Conservation (phyloP, 441 rosid species). For the Theobroma grandiflorum region DNA sequence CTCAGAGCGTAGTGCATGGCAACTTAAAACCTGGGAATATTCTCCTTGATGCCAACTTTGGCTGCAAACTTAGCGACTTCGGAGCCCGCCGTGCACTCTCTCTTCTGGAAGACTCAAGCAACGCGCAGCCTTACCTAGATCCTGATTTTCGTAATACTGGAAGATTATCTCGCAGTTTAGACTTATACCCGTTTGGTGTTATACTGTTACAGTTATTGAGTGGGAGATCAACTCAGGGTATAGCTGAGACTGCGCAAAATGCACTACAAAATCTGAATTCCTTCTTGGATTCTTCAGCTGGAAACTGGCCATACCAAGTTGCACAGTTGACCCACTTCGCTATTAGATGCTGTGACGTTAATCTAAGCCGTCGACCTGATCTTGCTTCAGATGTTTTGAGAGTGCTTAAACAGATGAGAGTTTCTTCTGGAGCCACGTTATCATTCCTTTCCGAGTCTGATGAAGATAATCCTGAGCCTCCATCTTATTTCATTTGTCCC, state of each 20-base stretch:
- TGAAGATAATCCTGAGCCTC: constrained; percentile 51
- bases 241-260: constrained; percentile 69
- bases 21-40: constrained; percentile 51
- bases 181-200: constrained; percentile 90
- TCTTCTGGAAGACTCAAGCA: constrained; percentile 24
- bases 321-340: constrained; percentile 65
- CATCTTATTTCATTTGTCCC: constrained; percentile 65
- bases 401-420: constrained; percentile 42
- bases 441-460: constrained; percentile 30
- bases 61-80: constrained; percentile 50
- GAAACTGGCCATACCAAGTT: constrained; percentile 95
- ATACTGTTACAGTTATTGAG: constrained; percentile 79
- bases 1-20: constrained; percentile 44
- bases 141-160: constrained; percentile 75
- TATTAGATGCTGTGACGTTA: constrained; percentile 48
- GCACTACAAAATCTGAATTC: constrained; percentile 59
- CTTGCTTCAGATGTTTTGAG: constrained; percentile 48
- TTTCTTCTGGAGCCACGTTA: constrained; percentile 36
- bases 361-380: constrained; percentile 44
- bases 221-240: constrained; percentile 73
- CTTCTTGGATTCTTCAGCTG: constrained; percentile 87
- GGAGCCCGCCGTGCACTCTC: constrained; percentile 36
- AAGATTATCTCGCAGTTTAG: constrained; percentile 81
- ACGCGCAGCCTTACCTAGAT: constrained; percentile 65
- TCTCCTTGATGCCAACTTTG: constrained; percentile 50